Percentiles rank a stretch among this genome's conserved stretches.
Conservation (phyloP, 2,329 filamentous ascomycete species). For the Ceratocystis lukuohia region DNA sequence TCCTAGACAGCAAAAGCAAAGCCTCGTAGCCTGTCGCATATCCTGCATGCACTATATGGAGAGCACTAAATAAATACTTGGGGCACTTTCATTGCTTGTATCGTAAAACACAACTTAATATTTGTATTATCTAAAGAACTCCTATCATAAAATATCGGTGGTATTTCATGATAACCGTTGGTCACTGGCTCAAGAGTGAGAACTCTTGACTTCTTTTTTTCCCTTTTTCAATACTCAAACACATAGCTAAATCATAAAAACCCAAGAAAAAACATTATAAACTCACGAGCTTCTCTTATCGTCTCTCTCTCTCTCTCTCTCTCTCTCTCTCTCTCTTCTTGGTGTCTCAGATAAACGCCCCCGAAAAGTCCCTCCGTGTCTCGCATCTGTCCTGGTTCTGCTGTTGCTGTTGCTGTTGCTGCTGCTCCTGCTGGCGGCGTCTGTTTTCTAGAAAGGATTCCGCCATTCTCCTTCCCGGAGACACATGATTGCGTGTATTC, state of each 20-base stretch:
- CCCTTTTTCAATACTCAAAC: neutral
- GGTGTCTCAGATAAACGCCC: conserved; percentile 15
- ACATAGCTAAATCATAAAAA: conserved; percentile 4
- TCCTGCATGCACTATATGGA: neutral
- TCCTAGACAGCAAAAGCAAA: conserved; percentile 36
- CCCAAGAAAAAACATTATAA: neutral
- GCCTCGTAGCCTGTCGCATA: neutral
- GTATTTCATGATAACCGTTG: neutral
- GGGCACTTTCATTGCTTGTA: neutral
- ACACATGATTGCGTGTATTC: conserved; percentile 9
- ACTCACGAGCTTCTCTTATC: neutral
- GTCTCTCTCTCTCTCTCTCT: neutral
- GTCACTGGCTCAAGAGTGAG: neutral
- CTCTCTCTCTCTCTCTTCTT: neutral
- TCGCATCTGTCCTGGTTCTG: neutral
- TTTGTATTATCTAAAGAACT: neutral
- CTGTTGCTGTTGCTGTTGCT: neutral
- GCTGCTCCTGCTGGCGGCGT: conserved; percentile 1
- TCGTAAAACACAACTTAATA: neutral
- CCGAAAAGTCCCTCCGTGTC: conserved; percentile 12
- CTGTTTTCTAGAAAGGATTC: conserved; percentile 18
- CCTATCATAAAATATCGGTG: neutral
- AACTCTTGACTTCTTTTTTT: neutral
- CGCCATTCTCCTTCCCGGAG: conserved; percentile 16
- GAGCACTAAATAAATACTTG: neutral